Evolutionary conservation across 225 moss, liverwort and hornwort species (phyloP).

Genomic region (Ulota crispa): DNA sequence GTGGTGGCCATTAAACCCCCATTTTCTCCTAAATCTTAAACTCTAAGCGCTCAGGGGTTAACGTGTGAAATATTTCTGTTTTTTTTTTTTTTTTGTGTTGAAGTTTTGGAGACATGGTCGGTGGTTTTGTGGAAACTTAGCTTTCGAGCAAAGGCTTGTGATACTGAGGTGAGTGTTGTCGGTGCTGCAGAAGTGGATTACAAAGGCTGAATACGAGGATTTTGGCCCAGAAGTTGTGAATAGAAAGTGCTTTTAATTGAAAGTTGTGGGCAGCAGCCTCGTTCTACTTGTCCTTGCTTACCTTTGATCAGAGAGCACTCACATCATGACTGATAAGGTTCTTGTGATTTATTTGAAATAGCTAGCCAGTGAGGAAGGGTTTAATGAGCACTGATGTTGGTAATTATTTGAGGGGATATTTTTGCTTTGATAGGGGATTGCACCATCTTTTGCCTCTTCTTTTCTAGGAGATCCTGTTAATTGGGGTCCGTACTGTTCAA

Average conservation of each 20-base stretch:
- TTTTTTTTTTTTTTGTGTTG: not conserved
- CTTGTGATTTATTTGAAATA: not conserved
- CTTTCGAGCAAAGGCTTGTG: too few species aligned
- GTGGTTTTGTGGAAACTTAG: too few species aligned
- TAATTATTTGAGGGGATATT: not conserved
- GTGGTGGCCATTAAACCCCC: too few species aligned
- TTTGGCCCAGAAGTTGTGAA: slow-evolving; percentile 70
- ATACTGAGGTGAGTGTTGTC: not conserved
- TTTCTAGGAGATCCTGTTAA: not conserved
- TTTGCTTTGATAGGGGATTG: not conserved
- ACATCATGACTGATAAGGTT: too few species aligned
- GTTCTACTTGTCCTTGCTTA: not conserved
- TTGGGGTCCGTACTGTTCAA: not conserved
- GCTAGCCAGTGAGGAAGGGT: not conserved
- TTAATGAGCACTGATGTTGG: not conserved
- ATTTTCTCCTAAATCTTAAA: too few species aligned
- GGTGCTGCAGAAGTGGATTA: slow-evolving; percentile 74
- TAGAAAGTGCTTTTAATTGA: slow-evolving; percentile 64
- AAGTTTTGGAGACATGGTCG: not conserved
- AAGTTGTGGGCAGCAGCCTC: not conserved
- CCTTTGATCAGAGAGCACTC: not conserved
- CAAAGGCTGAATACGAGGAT: slow-evolving; percentile 75
- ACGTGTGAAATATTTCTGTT: slow-evolving; percentile 16
- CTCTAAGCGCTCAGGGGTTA: too few species aligned
- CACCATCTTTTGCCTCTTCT: not conserved